Percentiles rank a stretch among this genome's conserved stretches.
phyloP scores from a whole-genome alignment of 768 basidiomycete genomes.

The Cystofilobasidium bisporidii region DNA sequence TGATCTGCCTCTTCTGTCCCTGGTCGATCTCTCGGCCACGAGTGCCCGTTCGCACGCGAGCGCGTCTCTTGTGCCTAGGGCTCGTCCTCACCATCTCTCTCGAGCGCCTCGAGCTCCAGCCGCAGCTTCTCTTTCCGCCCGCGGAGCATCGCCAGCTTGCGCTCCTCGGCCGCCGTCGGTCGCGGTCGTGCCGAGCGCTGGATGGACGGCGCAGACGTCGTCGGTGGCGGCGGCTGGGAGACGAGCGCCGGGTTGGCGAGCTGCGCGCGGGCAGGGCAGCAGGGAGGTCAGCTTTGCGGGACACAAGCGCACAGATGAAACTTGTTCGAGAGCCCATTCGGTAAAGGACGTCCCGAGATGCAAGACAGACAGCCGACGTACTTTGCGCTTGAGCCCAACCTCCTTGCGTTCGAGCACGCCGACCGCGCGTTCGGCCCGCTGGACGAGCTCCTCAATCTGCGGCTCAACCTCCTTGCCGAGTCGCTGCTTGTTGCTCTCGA shows the following conservation, averaged over 20 bases:
- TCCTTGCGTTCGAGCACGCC: conserved; percentile 56
- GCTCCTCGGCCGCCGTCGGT: conserved; percentile 21
- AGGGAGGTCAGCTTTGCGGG: too few species aligned
- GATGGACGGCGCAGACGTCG: background rate
- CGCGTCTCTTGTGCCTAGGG: too few species aligned
- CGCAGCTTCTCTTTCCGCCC: conserved; percentile 17
- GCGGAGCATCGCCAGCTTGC: conserved; percentile 21
- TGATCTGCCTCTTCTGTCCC: too few species aligned
- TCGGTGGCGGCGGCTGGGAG: background rate
- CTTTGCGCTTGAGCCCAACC: conserved; percentile 55
- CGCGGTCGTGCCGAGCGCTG: background rate
- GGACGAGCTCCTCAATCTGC: conserved; percentile 62
- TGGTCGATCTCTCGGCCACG: too few species aligned
- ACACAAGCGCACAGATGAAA: too few species aligned
- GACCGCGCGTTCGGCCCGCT: conserved; percentile 60
- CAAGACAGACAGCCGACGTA: too few species aligned
- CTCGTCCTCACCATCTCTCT: background rate
- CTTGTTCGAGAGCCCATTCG: too few species aligned
- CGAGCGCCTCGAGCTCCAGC: conserved; percentile 15
- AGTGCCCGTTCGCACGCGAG: too few species aligned
- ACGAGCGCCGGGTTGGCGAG: background rate
- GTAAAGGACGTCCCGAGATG: too few species aligned
- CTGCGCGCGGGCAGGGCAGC: background rate
- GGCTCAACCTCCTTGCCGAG: conserved; percentile 73
- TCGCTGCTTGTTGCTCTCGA: conserved; percentile 64